Evolutionary conservation across 108 stramenopile species (phyloP), one percentile per base, ranked within the genome.

Genomic region (Nitzschia sp.): DNA sequence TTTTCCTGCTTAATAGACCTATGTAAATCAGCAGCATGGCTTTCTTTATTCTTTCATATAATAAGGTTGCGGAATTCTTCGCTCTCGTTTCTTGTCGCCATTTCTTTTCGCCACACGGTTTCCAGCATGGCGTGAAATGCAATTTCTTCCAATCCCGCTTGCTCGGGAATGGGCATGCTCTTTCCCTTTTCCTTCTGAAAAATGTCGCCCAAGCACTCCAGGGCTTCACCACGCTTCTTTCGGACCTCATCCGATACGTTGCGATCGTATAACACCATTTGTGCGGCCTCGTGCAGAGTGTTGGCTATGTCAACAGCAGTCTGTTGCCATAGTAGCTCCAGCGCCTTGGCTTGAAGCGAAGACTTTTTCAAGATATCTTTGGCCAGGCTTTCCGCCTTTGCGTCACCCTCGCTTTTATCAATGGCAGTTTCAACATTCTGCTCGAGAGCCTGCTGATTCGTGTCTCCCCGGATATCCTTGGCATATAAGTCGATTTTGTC

Each of bases 211-310:
- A 88, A 54, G 26, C 72, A 38, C 54, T 77, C 69, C 11, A 94
- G 51, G 3, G 78, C 90, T 29, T 78, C 27, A 0, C 81, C 88
- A 28, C 93, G 80, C 33, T 58, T 59, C 49, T 80, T 83, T 59
- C 86, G 79, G 13, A 75, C 76, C 9, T 79, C 83, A 27, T 61
- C 61, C 26, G 83, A 67, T 0, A 91, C 90, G 60, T 75, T 72
- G 36, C 76, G 80, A 66, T 94, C 93, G 64, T 79, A 74, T 27
- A 91, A 68, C 2, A 94, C 85, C 92, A 90, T 94, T 64, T 91
- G 84, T 27, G 42, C 62, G 0, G 78, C 80, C 64, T 85, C 81
- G 56, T 90, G 83, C 46, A 95, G 54, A 1, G 93, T 95, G 15
- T 76, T 66, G 6, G 89, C 87, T 58, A 95, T 85, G 67, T 95